These are phyloP conservation scores for Carpinus viminea DNA, from an alignment of 306 rosid species.

Conservation along the genomic window DNA sequence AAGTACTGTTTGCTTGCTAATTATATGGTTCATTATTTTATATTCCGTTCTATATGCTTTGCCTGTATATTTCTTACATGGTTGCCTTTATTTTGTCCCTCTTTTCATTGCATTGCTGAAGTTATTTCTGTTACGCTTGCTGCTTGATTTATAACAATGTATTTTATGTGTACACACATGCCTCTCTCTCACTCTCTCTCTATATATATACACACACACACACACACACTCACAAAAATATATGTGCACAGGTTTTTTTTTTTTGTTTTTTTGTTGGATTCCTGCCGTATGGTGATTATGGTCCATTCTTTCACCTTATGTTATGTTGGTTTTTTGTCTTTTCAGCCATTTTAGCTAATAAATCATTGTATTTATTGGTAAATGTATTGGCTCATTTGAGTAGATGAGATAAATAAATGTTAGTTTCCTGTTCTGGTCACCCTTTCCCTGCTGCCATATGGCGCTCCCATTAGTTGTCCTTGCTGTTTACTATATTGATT, in stretches of 20 bases:
- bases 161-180: not conserved
- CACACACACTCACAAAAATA: not conserved
- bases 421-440: not conserved
- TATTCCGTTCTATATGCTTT: not conserved
- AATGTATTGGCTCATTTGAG: not conserved
- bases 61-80: not conserved
- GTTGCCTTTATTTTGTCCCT: not conserved
- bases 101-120: not conserved
- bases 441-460: not conserved
- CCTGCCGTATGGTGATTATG: not conserved
- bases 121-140: not conserved
- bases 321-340: not conserved
- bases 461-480: not conserved
- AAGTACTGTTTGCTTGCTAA: not conserved
- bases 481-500: not conserved
- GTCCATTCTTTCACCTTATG: not conserved
- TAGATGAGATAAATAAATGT: not conserved
- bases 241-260: not conserved
- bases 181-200: no score
- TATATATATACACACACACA: not conserved
- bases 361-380: no score
- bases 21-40: not conserved
- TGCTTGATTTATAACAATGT: not conserved
- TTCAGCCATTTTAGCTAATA: not conserved
- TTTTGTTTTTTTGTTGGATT: not conserved